phyloP scores from a whole-genome alignment of 306 rosid species.

The Cicer pinnatifidum region DNA sequence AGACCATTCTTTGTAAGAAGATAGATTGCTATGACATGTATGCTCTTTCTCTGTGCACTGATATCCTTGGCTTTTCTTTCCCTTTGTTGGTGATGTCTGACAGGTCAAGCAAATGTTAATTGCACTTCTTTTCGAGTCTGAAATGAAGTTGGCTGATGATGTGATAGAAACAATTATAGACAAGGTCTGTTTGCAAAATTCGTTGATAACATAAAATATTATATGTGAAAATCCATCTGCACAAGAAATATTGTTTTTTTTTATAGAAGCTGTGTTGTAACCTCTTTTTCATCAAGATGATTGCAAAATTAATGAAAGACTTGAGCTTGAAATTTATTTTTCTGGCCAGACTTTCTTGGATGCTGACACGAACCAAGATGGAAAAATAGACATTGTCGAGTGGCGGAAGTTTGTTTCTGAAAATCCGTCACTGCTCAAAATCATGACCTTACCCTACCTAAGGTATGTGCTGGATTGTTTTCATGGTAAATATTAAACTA shows the following conservation, averaged over 20 bases:
- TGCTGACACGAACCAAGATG: constrained; percentile 84
- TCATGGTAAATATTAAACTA: constrained; percentile 10
- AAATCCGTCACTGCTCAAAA: constrained; percentile 85
- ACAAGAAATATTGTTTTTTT: not conserved
- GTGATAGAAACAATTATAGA: constrained; percentile 81
- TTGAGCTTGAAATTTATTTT: constrained; percentile 33
- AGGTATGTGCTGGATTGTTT: constrained; percentile 53
- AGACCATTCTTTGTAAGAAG: not conserved
- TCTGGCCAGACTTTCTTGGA: constrained; percentile 80
- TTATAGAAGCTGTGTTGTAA: constrained; percentile 1
- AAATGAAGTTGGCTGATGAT: constrained; percentile 93
- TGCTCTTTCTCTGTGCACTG: not conserved
- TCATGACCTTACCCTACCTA: constrained; percentile 92
- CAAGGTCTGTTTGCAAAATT: constrained; percentile 56
- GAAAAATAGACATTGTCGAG: constrained; percentile 77
- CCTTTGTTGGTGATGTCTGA: constrained; percentile 34
- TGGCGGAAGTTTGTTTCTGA: constrained; percentile 75
- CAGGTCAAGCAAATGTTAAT: constrained; percentile 97
- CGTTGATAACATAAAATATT: not conserved
- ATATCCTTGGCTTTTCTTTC: not conserved
- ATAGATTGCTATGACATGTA: constrained; percentile 18
- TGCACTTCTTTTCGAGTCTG: constrained; percentile 96
- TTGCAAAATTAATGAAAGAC: constrained; percentile 10
- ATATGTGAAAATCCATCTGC: constrained; percentile 1
- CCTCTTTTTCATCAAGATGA: constrained; percentile 6